A percentile compares a stretch with the other conserved stretches of the same genome.
Evolutionary conservation across 139 green algal species (phyloP).

Genomic region (Volvox africanus): DNA sequence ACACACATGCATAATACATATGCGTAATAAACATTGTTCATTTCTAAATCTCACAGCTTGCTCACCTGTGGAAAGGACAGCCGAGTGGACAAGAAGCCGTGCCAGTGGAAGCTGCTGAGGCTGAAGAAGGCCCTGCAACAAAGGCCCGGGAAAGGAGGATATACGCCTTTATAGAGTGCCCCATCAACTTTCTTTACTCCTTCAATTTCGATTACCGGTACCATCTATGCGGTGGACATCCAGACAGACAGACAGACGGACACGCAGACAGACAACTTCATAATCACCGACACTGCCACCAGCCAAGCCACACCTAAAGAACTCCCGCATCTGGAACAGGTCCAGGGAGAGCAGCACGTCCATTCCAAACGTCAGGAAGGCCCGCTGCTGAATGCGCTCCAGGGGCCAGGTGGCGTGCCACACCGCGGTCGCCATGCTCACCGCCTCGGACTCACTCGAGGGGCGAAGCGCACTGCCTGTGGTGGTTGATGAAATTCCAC

Average conservation of each 20-base stretch:
- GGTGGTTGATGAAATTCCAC: too few species aligned
- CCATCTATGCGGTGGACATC: too few species aligned
- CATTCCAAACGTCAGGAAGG: conserved; percentile 98
- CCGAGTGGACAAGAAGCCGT: conserved; percentile 95
- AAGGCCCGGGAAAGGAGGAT: too few species aligned
- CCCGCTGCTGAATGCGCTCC: conserved; percentile 90
- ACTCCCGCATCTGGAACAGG: conserved; percentile 79
- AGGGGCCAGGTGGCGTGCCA: conserved; percentile 92
- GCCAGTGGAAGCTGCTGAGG: conserved; percentile 92
- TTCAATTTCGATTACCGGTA: too few species aligned
- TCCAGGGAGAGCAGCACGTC: conserved; percentile 92
- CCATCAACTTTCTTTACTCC: too few species aligned
- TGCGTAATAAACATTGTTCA: too few species aligned
- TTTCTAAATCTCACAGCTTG: too few species aligned
- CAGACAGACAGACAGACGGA: background rate
- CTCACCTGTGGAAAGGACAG: conserved; percentile 76
- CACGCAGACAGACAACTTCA: background rate
- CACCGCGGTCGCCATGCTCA: conserved; percentile 73
- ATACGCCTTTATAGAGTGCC: too few species aligned
- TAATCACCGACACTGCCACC: too few species aligned
- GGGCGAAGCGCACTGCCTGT: conserved; percentile 46
- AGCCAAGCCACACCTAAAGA: conserved; percentile 77
- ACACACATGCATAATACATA: too few species aligned
- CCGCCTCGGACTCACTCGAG: conserved; percentile 66
- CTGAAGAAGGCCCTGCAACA: conserved; percentile 90